A percentile compares a stretch with the other conserved stretches of the same genome.
Evolutionary conservation across 2,329 filamentous ascomycete species (phyloP).

Genomic region (Cadophora gregata): DNA sequence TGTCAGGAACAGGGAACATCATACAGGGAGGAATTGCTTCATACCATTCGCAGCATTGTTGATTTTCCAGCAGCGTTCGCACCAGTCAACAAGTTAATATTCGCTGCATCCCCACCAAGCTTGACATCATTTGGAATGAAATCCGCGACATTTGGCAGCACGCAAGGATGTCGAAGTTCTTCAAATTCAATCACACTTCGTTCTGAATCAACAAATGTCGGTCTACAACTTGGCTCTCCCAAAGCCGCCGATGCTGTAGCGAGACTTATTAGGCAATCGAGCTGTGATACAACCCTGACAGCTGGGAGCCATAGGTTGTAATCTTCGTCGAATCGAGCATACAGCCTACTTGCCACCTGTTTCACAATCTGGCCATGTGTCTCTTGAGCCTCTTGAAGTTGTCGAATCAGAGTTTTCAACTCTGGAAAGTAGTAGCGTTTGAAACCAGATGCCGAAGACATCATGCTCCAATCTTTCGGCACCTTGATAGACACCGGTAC

Average conservation of each 20-base stretch:
- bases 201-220: constrained; percentile 83
- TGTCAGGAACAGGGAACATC: constrained; percentile 28
- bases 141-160: constrained; percentile 85
- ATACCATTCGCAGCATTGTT: constrained; percentile 92
- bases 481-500: constrained; percentile 84
- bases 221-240: constrained; percentile 86
- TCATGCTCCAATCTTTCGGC: constrained; percentile 89
- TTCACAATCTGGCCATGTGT: constrained; percentile 90
- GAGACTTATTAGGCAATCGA: constrained; percentile 93
- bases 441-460: constrained; percentile 89
- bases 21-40: constrained; percentile 42
- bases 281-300: constrained; percentile 87
- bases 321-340: constrained; percentile 84
- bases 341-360: constrained; percentile 84
- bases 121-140: constrained; percentile 96
- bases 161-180: constrained; percentile 93
- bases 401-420: constrained; percentile 79
- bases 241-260: constrained; percentile 86
- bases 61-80: constrained; percentile 98
- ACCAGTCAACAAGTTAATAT: constrained; percentile 90
- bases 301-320: constrained; percentile 86
- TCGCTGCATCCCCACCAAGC: constrained; percentile 80
- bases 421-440: constrained; percentile 95
- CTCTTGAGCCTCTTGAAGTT: constrained; percentile 92
- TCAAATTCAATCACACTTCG: constrained; percentile 89